A percentile compares a stretch with the other conserved stretches of the same genome.
Conservation (phyloP, 352 stramenopile species). For the Aphanomyces cochlioides region DNA sequence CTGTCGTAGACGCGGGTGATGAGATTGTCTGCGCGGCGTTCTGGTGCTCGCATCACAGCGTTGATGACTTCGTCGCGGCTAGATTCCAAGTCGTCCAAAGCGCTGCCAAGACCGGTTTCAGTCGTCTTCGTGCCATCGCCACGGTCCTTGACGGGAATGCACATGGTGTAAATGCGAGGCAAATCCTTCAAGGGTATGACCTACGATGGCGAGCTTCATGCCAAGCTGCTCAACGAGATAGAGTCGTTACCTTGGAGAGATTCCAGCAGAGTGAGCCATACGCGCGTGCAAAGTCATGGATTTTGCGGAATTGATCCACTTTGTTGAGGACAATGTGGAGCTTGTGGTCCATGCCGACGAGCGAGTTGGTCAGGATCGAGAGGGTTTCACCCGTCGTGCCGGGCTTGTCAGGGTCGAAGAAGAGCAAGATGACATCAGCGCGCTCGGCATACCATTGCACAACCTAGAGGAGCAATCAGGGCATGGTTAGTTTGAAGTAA, state of each 20-base stretch:
- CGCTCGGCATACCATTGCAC: slow-evolving; percentile 98
- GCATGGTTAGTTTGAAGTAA: not conserved
- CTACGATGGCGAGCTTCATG: not conserved
- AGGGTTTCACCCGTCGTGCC: slow-evolving; percentile 99
- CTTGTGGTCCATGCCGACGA: slow-evolving; percentile 99
- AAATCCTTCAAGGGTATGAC: slow-evolving; percentile 99
- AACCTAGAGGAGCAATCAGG: slow-evolving; percentile 51
- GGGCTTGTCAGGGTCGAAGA: slow-evolving; percentile 99
- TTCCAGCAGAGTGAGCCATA: slow-evolving; percentile 99
- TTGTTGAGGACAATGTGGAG: slow-evolving; percentile 99
- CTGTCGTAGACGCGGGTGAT: slow-evolving; percentile 98
- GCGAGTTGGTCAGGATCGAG: slow-evolving; percentile 94
- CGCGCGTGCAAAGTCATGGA: slow-evolving; percentile 99
- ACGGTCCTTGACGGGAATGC: slow-evolving; percentile 86
- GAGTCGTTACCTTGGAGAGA: slow-evolving; percentile 68
- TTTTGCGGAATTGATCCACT: slow-evolving; percentile 96
- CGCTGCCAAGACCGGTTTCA: slow-evolving; percentile 48
- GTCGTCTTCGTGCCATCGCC: slow-evolving; percentile 44
- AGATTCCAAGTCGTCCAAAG: slow-evolving; percentile 93
- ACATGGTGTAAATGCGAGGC: slow-evolving; percentile 99
- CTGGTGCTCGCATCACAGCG: slow-evolving; percentile 95
- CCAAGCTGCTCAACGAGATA: not conserved
- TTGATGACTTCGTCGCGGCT: slow-evolving; percentile 97
- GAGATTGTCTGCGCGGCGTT: slow-evolving; percentile 98
- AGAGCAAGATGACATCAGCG: slow-evolving; percentile 98